A percentile compares a stretch with the other conserved stretches of the same genome.
These are phyloP conservation scores for Apiospora marii DNA, from an alignment of 2,329 filamentous ascomycete species.

Conservation along the genomic window DNA sequence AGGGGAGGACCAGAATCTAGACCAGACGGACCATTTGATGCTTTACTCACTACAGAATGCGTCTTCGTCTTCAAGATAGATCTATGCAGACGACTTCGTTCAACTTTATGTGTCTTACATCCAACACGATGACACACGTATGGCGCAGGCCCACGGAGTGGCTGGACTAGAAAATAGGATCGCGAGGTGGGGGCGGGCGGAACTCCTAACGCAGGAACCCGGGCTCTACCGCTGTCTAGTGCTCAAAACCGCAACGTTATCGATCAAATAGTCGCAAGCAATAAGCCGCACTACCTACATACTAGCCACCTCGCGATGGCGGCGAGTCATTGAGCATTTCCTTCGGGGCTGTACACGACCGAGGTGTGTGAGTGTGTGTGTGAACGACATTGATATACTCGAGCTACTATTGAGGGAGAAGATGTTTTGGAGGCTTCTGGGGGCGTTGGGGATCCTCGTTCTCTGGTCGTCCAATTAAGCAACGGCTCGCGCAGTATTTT, in stretches of 20 bases:
- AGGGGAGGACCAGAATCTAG: neutral
- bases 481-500: neutral
- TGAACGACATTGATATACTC: neutral
- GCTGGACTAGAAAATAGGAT: conserved; percentile 14
- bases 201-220: conserved; percentile 20
- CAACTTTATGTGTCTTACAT: neutral
- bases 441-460: neutral
- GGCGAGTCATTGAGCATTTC: neutral
- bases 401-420: neutral
- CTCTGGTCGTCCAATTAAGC: conserved; percentile 1
- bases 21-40: neutral
- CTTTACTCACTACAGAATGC: neutral
- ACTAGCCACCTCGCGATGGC: conserved; percentile 4
- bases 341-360: neutral
- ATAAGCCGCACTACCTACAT: neutral
- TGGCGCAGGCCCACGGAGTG: conserved; percentile 6
- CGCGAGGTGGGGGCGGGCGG: conserved; percentile 12
- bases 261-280: neutral
- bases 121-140: conserved; percentile 2
- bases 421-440: neutral
- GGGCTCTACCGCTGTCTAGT: conserved; percentile 6
- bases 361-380: neutral
- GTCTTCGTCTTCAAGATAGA: neutral
- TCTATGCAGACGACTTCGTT: neutral
- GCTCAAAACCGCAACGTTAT: neutral